Conservation (phyloP, 345 rosid species). For the Atalantia buxifolia region DNA sequence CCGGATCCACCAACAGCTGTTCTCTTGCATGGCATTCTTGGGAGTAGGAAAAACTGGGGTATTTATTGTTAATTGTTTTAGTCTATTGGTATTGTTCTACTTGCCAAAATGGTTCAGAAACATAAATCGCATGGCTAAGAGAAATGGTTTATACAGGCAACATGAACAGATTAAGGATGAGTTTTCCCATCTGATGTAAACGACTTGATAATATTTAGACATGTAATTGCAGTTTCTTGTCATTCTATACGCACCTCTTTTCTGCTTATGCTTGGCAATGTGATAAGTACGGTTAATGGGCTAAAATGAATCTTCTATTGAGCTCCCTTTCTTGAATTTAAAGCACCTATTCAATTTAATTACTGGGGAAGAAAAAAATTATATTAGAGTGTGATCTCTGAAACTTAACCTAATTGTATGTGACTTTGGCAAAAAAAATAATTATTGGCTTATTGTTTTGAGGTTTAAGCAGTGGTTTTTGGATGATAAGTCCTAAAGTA, state of each 20-base stretch:
- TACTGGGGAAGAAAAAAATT: no score
- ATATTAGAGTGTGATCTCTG: background rate
- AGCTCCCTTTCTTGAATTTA: background rate
- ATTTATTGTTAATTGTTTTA: conserved; percentile 17
- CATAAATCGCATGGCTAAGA: no score
- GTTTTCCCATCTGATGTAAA: background rate
- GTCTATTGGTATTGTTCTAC: background rate
- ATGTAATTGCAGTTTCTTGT: background rate
- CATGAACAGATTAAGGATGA: no score
- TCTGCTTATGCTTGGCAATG: background rate
- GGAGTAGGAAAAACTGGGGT: conserved; percentile 95
- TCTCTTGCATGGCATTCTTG: conserved; percentile 89
- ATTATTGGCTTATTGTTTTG: no score
- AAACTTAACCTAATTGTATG: background rate
- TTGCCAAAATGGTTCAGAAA: background rate
- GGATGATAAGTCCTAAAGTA: background rate
- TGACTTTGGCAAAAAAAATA: background rate
- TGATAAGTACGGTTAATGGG: background rate
- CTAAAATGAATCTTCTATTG: background rate
- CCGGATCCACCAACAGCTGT: conserved; percentile 92
- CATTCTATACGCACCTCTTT: no score
- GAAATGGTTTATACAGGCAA: background rate
- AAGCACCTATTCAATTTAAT: background rate
- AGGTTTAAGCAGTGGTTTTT: background rate
- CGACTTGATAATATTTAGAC: background rate